Conservation (phyloP, 2,329 filamentous ascomycete species). For the Rhinocladiella mackenziei region DNA sequence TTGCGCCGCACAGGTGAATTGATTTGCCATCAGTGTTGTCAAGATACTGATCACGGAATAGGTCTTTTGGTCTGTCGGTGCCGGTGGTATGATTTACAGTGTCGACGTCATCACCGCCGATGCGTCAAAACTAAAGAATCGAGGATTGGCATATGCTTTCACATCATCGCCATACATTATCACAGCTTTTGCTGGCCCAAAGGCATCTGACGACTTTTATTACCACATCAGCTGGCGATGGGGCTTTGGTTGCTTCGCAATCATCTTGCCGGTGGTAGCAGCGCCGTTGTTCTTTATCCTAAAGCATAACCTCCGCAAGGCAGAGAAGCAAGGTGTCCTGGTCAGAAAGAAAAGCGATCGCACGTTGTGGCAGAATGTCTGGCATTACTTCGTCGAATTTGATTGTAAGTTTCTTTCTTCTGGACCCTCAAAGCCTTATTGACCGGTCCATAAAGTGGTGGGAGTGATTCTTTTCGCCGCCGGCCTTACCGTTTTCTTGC, state of each 20-base stretch:
- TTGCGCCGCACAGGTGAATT: no score
- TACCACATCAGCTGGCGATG: slow-evolving; percentile 54
- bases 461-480: slow-evolving; percentile 57
- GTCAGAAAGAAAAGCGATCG: slow-evolving; percentile 35
- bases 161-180: slow-evolving; percentile 56
- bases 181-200: slow-evolving; percentile 54
- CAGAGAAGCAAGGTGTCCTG: slow-evolving; percentile 51
- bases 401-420: no score
- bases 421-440: no score
- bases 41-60: no score
- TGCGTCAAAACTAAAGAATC: slow-evolving; percentile 57
- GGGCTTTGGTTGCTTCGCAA: slow-evolving; percentile 59
- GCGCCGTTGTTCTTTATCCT: slow-evolving; percentile 53
- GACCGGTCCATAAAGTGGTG: no score
- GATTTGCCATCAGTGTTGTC: no score
- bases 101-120: slow-evolving; percentile 60
- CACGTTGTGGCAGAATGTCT: slow-evolving; percentile 41
- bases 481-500: slow-evolving; percentile 59
- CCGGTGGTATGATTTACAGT: slow-evolving; percentile 49
- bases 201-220: slow-evolving; percentile 47
- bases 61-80: slow-evolving; percentile 59
- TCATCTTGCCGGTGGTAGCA: slow-evolving; percentile 54
- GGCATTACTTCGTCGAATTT: slow-evolving; percentile 55
- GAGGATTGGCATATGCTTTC: slow-evolving; percentile 58
- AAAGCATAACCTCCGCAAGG: slow-evolving; percentile 53